Evolutionary conservation across 495 filamentous ascomycete genomes (phyloP).

Genomic region (Xylaria curta): DNA sequence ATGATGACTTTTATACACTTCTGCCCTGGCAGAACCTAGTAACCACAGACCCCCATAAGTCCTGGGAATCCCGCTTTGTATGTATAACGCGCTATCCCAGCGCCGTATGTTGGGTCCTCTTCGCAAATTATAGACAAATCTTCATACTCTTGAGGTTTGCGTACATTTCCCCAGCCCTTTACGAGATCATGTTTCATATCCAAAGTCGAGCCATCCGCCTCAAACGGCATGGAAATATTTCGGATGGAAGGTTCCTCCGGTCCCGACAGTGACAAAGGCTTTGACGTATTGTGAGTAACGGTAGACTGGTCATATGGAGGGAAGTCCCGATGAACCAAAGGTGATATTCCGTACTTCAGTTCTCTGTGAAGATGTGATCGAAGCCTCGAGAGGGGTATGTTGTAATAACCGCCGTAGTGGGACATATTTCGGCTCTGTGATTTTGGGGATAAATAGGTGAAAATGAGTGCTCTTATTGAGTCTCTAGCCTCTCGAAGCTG

Average conservation of each 20-base stretch:
- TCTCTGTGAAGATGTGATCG: not conserved
- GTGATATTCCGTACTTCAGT: not conserved
- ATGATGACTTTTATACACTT: conserved; percentile 6
- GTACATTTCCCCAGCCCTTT: not conserved
- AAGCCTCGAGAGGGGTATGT: not conserved
- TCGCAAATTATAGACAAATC: not conserved
- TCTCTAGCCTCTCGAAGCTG: conserved; percentile 1
- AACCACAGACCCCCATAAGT: not conserved
- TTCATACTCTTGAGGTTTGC: not conserved
- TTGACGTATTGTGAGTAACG: not conserved
- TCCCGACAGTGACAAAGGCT: not conserved
- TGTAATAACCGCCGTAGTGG: conserved; percentile 7
- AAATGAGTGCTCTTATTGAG: conserved; percentile 15
- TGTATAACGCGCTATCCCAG: not conserved
- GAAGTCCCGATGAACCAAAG: not conserved
- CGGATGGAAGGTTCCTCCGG: not conserved
- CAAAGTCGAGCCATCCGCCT: not conserved
- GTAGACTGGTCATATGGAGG: not conserved
- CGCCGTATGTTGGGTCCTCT: not conserved
- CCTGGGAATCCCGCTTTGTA: not conserved
- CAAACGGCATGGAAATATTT: not conserved
- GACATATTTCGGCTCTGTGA: not conserved
- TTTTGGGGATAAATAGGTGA: not conserved
- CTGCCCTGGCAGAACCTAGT: not conserved
- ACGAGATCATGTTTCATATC: not conserved